Evolutionary conservation across 768 basidiomycete species (phyloP).

Genomic region (Serendipita sp.): DNA sequence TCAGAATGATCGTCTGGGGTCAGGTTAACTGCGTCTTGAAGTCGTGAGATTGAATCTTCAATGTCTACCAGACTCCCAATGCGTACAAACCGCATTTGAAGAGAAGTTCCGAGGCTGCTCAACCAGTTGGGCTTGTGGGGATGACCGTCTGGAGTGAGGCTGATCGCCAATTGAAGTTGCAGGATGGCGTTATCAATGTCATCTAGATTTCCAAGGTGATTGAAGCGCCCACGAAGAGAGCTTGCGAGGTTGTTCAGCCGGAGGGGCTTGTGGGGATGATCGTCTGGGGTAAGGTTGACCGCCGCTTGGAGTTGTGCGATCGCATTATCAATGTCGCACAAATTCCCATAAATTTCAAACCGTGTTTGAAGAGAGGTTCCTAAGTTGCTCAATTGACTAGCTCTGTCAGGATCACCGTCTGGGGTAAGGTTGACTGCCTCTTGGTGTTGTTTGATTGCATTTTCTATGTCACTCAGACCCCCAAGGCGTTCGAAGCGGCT

Average conservation of each 20-base stretch:
- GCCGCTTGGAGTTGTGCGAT: background rate
- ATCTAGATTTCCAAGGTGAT: background rate
- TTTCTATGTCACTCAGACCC: background rate
- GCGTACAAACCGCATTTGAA: conserved; percentile 8
- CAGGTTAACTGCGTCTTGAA: too few relatives aligned
- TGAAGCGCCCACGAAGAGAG: background rate
- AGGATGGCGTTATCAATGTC: background rate
- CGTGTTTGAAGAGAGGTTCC: background rate
- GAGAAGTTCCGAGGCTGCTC: conserved; percentile 7
- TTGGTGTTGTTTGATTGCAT: background rate
- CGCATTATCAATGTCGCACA: background rate
- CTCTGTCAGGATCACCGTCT: background rate
- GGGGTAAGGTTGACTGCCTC: background rate
- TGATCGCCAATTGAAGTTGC: background rate
- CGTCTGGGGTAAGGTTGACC: background rate
- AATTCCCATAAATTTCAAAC: background rate
- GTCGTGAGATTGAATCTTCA: background rate
- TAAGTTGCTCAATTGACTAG: background rate
- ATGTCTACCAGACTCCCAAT: conserved; percentile 7
- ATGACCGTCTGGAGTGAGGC: conserved; percentile 1
- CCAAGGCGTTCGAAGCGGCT: background rate
- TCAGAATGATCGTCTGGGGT: too few relatives aligned
- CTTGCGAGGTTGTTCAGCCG: background rate
- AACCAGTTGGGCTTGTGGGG: conserved; percentile 7
- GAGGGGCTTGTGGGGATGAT: conserved; percentile 7